Base-by-base conservation (phyloP, 2,329 filamentous ascomycete genomes). In the Lasiodiplodia gonubiensis region DNA sequence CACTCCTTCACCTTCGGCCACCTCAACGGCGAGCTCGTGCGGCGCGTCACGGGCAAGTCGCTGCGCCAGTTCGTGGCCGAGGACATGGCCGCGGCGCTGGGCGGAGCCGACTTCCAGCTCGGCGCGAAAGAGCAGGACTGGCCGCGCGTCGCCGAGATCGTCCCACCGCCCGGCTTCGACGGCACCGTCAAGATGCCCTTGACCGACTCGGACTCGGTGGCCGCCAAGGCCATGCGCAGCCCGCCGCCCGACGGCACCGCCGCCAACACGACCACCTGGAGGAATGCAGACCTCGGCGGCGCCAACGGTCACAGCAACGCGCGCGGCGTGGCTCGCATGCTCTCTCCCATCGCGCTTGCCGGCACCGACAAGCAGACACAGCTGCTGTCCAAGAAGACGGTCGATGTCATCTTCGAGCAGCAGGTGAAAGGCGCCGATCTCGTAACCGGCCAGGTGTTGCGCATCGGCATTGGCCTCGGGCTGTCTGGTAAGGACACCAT, bases 241-340 rank as follows among this genome's bases (percentile, higher is more conserved):
- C 59, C 64, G 37, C 42, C 33, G 35, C 16, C 49, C 11, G 67
- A 63, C n/a, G 18, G 51, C 7, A 18, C 21, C 39, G 14, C 30
- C 10, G 49, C 64, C 49, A 68, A 66, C n/a, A 42, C 42, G 25
- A 4, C 14, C 7, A 52, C 18, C n/a, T 51, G 39, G 14, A 25
- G 46, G 12, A 37, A 25, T 11, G 48, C 16, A 16, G 59, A 55
- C 12, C 25, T 35, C 12, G 48, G 48, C 18, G 67, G 23, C 18
- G 61, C 51, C 14, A 63, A 54, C 52, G 67, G 60, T 4, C 27
- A 57, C 3, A 21, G 23, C 0, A 86, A 86, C 69, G 81, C 83
- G 12, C 75, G 79, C 4, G 77, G 76, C 0, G 59, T 86, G 27
- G 79, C 77, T 6, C 75, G 75, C 1, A 81, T 86, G 23, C 73